A percentile compares a stretch with the other conserved stretches of the same genome.
phyloP scores from a whole-genome alignment of 352 stramenopile genomes.

The Phytophthora pini region DNA sequence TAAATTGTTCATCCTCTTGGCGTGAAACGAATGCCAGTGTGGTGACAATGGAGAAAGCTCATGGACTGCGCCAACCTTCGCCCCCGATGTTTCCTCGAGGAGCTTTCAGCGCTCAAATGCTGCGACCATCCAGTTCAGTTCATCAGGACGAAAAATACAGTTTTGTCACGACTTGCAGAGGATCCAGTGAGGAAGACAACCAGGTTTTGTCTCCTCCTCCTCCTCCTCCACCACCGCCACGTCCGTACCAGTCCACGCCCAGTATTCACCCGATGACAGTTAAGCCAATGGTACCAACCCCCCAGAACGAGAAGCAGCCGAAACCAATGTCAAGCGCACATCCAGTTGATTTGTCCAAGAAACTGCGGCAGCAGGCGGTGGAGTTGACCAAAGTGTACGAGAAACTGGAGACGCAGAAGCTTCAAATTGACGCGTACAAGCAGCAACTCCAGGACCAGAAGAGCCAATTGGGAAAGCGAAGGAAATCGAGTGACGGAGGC shows the following conservation, averaged over 20 bases:
- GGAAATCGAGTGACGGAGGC: slow-evolving; percentile 21
- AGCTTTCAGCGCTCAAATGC: slow-evolving; percentile 48
- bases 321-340: slow-evolving; percentile 39
- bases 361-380: slow-evolving; percentile 69
- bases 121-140: slow-evolving; percentile 29
- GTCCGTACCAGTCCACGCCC: slow-evolving; percentile 10
- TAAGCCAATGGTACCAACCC: slow-evolving; percentile 1
- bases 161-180: slow-evolving; percentile 19
- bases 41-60: slow-evolving; percentile 25
- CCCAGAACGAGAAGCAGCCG: slow-evolving; percentile 6
- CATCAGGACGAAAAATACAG: slow-evolving; percentile 18
- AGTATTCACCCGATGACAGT: slow-evolving; percentile 1
- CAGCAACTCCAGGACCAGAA: slow-evolving; percentile 49
- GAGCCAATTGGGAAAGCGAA: slow-evolving; percentile 48
- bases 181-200: slow-evolving; percentile 15
- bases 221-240: slow-evolving; percentile 19
- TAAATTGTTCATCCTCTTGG: slow-evolving; percentile 10
- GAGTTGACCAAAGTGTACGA: slow-evolving; percentile 81
- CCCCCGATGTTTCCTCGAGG: slow-evolving; percentile 33
- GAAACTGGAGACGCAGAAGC: slow-evolving; percentile 64
- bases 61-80: slow-evolving; percentile 21
- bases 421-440: slow-evolving; percentile 46
- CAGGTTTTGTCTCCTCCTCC: slow-evolving; percentile 27
- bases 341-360: slow-evolving; percentile 77
- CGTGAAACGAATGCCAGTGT: slow-evolving; percentile 13